Evolutionary conservation across 202 grass and related monocot genomes (phyloP).

Genomic region (Elaeis oleifera): DNA sequence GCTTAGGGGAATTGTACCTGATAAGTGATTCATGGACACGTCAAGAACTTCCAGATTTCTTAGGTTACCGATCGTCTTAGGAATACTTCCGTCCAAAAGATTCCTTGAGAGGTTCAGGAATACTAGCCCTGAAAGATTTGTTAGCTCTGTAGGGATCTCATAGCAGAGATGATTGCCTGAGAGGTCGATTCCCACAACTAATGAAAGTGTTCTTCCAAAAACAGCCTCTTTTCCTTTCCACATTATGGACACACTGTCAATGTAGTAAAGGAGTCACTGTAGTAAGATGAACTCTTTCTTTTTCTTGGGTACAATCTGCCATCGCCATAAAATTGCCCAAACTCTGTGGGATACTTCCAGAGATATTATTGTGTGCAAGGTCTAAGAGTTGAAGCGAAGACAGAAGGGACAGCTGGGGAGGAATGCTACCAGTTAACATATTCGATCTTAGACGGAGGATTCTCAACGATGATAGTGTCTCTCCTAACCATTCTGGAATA

Average conservation of each 20-base stretch:
- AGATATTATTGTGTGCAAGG: conserved; percentile 24
- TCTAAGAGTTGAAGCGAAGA: conserved; percentile 22
- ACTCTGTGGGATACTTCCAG: conserved; percentile 20
- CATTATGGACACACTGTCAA: background rate
- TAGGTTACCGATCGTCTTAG: conserved; percentile 22
- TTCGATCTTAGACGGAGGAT: too few relatives aligned
- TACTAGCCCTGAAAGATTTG: background rate
- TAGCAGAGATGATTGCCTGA: background rate
- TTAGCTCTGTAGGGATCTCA: conserved; percentile 11
- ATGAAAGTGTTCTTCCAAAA: background rate
- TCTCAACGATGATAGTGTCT: too few relatives aligned
- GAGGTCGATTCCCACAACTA: background rate
- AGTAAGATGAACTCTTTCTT: background rate
- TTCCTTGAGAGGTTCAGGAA: conserved; percentile 34
- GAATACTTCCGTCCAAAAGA: conserved; percentile 23
- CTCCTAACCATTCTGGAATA: too few relatives aligned
- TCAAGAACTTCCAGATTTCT: conserved; percentile 27
- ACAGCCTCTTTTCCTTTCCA: background rate
- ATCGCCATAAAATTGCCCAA: conserved; percentile 14
- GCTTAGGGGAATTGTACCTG: conserved; percentile 25
- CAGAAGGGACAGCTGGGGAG: background rate
- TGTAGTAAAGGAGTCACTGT: background rate
- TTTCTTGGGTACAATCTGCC: background rate
- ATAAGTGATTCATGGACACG: conserved; percentile 38
- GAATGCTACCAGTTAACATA: too few relatives aligned